Evolutionary conservation across 164 flowering plant genomes (phyloP).

Genomic region (Liriodendron chinense): DNA sequence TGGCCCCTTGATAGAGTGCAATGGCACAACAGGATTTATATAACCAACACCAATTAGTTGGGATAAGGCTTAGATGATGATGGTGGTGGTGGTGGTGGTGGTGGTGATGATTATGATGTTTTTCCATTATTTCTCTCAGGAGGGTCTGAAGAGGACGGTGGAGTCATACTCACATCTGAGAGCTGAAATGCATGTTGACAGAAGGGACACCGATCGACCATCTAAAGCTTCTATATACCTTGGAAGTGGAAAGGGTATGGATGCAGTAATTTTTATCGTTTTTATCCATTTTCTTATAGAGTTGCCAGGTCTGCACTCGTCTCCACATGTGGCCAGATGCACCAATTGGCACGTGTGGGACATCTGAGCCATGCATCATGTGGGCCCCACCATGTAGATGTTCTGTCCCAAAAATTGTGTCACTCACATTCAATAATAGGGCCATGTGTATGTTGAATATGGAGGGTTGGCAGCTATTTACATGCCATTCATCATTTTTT

Average conservation of each 20-base stretch:
- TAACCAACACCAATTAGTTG: no score
- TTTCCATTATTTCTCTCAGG: slow-evolving; percentile 38
- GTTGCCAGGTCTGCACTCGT: not conserved
- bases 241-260: slow-evolving; percentile 76
- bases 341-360: not conserved
- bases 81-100: no score
- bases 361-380: not conserved
- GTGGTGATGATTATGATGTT: no score
- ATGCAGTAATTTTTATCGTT: not conserved
- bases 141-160: slow-evolving; percentile 74
- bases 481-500: no score
- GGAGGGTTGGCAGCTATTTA: not conserved
- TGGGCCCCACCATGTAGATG: not conserved
- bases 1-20: no score
- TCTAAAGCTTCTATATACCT: slow-evolving; percentile 73
- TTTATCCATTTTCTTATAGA: no score
- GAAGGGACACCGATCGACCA: slow-evolving; percentile 46
- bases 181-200: slow-evolving; percentile 47
- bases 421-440: not conserved
- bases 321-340: not conserved
- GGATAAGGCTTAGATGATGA: no score
- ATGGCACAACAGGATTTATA: no score
- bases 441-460: not conserved
- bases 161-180: slow-evolving; percentile 74
- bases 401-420: not conserved